Evolutionary conservation across 1,284 basidiomycete genomes (phyloP), one percentile per base, ranked within the genome.

Genomic region (Ceratobasidium sp.): DNA sequence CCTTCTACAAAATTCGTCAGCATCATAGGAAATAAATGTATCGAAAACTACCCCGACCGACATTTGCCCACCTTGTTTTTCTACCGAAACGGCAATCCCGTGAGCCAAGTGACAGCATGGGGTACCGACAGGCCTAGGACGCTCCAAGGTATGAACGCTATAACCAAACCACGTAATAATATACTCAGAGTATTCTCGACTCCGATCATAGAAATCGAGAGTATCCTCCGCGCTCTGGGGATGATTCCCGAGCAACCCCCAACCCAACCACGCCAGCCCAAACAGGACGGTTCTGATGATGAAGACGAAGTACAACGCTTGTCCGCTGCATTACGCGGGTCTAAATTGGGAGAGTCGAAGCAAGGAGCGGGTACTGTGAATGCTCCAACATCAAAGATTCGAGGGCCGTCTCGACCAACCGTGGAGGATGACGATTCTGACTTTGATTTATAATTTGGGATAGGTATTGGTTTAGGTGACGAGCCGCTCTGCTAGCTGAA

Each of bases 1-100:
- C 95, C 96, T 2, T 91, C 93, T 35, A 95, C 96, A 10, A 99
- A 99, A 85, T 99, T 99, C 82, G 94, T 99, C 79, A 96, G 94
- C 50, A 99, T 99, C 81, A 91, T 97, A 1, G 96, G 96, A 41
- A 91, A 95, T 85, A 95, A 97, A 85, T 99, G 97, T 86, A 98
- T 99, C 81, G 92, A 95, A 33, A 94, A 99, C 85, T 93, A 99
- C 69, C 97, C 97, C 8, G 97, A 99, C 82, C 89, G 91, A 54
- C 93, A 97, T 78, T 86, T 97, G 64, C 98, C 97, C 0, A 99
- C 97, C 86, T 86, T 99, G 77, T 91, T 99, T 80, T 88, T 98
- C 52, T 99, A 99, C 85, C 90, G 94, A 57, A 93, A 93, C 80
- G 98, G 98, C 20, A 93, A 97, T 65, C 92, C 99, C 77, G 88